Conservation (phyloP, 306 rosid genomes). For the Alnus glutinosa region DNA sequence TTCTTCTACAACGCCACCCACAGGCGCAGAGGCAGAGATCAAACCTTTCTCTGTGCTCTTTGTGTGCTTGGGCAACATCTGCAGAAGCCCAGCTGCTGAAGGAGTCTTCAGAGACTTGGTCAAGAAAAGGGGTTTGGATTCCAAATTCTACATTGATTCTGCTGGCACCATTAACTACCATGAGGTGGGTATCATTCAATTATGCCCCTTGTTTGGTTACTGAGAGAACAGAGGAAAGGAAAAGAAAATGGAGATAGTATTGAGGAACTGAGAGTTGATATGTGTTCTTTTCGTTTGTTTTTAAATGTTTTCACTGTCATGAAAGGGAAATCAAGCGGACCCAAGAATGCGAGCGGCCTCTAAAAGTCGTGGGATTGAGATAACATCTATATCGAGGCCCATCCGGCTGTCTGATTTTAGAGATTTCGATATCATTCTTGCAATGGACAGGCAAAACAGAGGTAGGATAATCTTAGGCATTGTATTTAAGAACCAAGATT, state of each 20-base stretch:
- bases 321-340: slow-evolving; percentile 84
- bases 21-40: slow-evolving; percentile 30
- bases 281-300: not conserved
- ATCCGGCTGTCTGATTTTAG: slow-evolving; percentile 71
- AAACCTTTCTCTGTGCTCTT: slow-evolving; percentile 74
- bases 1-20: slow-evolving; percentile 37
- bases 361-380: slow-evolving; percentile 75
- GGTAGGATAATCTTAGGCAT: slow-evolving; percentile 40
- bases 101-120: slow-evolving; percentile 86
- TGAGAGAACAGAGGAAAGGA: not conserved
- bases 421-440: slow-evolving; percentile 87
- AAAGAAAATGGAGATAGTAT: not conserved
- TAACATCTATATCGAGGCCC: slow-evolving; percentile 84
- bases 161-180: slow-evolving; percentile 89
- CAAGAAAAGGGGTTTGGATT: slow-evolving; percentile 56
- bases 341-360: slow-evolving; percentile 93
- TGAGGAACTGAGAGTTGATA: not conserved
- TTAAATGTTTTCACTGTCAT: slow-evolving; percentile 22
- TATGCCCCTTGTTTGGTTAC: not conserved
- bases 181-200: slow-evolving; percentile 43
- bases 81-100: slow-evolving; percentile 95
- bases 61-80: slow-evolving; percentile 87
- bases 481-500: slow-evolving; percentile 1
- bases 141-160: slow-evolving; percentile 67
- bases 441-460: slow-evolving; percentile 85